These are phyloP conservation scores for Phialophora macrospora DNA, from an alignment of 2,329 filamentous ascomycete genomes.

Conservation along the genomic window DNA sequence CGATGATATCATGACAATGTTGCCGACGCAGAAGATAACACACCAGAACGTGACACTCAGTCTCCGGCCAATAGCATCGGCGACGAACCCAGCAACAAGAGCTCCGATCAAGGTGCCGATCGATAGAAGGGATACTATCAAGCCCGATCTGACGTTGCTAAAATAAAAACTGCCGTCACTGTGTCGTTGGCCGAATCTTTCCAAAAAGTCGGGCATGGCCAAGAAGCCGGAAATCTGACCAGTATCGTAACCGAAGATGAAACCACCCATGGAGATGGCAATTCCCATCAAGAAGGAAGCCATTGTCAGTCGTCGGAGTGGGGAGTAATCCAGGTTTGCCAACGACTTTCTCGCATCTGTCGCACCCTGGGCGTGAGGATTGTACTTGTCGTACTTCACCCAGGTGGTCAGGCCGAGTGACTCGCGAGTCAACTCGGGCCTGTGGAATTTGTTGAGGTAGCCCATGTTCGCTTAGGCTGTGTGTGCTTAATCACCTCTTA, in stretches of 20 bases:
- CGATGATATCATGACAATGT: slow-evolving; percentile 52
- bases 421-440: slow-evolving; percentile 31
- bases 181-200: slow-evolving; percentile 48
- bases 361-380: slow-evolving; percentile 29
- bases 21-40: slow-evolving; percentile 47
- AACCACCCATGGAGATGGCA: slow-evolving; percentile 54
- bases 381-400: slow-evolving; percentile 36
- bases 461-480: slow-evolving; percentile 24
- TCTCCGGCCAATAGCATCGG: slow-evolving; percentile 51
- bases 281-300: slow-evolving; percentile 50
- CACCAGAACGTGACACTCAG: slow-evolving; percentile 51
- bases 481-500: slow-evolving; percentile 19
- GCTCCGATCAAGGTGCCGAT: slow-evolving; percentile 74
- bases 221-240: slow-evolving; percentile 53
- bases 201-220: slow-evolving; percentile 49
- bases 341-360: slow-evolving; percentile 36
- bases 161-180: slow-evolving; percentile 48
- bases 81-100: slow-evolving; percentile 59
- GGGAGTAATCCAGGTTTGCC: slow-evolving; percentile 38
- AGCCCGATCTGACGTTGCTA: slow-evolving; percentile 49
- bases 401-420: slow-evolving; percentile 34
- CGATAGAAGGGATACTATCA: slow-evolving; percentile 59
- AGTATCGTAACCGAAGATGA: slow-evolving; percentile 50
- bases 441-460: slow-evolving; percentile 30
- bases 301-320: slow-evolving; percentile 43